Percentiles rank a stretch among this genome's conserved stretches.
phyloP scores from a whole-genome alignment of 2,329 filamentous ascomycete genomes.

The Pseudocercospora musae region DNA sequence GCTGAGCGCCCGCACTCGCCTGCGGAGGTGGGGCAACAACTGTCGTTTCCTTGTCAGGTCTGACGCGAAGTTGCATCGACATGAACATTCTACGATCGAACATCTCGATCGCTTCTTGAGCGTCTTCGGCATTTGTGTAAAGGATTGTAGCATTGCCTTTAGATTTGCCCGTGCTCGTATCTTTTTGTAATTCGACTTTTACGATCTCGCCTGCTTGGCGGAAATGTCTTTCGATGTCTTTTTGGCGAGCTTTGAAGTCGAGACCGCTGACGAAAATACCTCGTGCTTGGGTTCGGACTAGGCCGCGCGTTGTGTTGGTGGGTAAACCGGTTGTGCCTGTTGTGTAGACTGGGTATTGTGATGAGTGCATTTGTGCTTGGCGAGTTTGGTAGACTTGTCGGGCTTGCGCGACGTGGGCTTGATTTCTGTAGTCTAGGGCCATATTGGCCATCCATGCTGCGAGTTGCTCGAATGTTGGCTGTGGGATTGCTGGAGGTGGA shows the following conservation, averaged over 20 bases:
- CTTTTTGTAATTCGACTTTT: constrained; percentile 27
- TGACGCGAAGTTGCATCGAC: constrained; percentile 26
- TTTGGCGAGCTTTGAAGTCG: constrained; percentile 27
- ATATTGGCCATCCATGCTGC: constrained; percentile 11
- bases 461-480: constrained; percentile 6
- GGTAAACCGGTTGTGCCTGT: constrained; percentile 23
- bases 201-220: constrained; percentile 26
- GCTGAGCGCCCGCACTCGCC: background rate
- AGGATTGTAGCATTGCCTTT: constrained; percentile 32
- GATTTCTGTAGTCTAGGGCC: constrained; percentile 8
- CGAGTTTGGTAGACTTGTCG: constrained; percentile 5
- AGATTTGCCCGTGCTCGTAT: constrained; percentile 25
- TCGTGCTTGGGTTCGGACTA: constrained; percentile 26
- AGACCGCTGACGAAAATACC: constrained; percentile 32
- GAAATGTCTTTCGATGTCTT: constrained; percentile 29
- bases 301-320: constrained; percentile 27
- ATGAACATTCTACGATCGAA: constrained; percentile 27
- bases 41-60: constrained; percentile 27
- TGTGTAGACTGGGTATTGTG: constrained; percentile 20
- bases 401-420: constrained; percentile 4
- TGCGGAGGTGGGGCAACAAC: constrained; percentile 11
- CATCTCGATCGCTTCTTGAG: constrained; percentile 25
- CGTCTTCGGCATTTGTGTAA: constrained; percentile 26
- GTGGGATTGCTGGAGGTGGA: background rate
- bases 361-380: background rate